Evolutionary conservation across 192 early-diverging fungal species (phyloP).

Genomic region (Coemansia sp.): DNA sequence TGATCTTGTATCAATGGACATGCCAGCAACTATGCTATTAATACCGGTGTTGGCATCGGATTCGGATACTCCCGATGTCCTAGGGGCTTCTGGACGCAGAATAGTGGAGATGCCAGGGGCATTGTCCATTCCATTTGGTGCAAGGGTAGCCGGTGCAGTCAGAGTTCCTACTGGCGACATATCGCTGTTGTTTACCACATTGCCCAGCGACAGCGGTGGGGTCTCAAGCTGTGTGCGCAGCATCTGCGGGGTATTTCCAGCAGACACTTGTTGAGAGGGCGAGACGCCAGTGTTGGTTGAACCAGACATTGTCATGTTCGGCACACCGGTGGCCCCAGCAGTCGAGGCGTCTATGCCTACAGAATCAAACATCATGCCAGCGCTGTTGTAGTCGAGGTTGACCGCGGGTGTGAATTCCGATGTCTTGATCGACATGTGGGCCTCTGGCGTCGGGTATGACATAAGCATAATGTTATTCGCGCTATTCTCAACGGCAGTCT

Average conservation of each 20-base stretch:
- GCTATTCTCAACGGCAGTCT: not conserved
- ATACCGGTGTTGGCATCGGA: not conserved
- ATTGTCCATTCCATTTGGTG: not conserved
- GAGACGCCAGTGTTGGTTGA: not conserved
- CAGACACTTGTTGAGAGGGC: not conserved
- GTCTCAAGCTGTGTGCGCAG: slow-evolving; percentile 1
- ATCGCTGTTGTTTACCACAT: not conserved
- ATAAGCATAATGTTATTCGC: not conserved
- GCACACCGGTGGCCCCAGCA: not conserved
- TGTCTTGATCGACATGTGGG: not conserved
- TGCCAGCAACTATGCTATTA: slow-evolving; percentile 3
- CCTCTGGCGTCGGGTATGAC: slow-evolving; percentile 8
- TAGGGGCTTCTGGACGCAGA: not conserved
- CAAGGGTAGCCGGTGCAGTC: not conserved
- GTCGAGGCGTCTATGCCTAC: not conserved
- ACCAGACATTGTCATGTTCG: not conserved
- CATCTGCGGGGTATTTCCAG: not conserved
- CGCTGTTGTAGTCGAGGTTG: not conserved
- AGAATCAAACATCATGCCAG: not conserved
- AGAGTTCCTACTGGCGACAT: not conserved
- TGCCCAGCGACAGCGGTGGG: not conserved
- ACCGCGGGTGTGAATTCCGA: not conserved
- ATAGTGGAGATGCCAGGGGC: not conserved
- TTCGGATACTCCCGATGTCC: not conserved
- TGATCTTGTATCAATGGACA: slow-evolving; percentile 10